phyloP scores from a whole-genome alignment of 1,139 yeast genomes.

The Geotrichum phurueaensis region DNA sequence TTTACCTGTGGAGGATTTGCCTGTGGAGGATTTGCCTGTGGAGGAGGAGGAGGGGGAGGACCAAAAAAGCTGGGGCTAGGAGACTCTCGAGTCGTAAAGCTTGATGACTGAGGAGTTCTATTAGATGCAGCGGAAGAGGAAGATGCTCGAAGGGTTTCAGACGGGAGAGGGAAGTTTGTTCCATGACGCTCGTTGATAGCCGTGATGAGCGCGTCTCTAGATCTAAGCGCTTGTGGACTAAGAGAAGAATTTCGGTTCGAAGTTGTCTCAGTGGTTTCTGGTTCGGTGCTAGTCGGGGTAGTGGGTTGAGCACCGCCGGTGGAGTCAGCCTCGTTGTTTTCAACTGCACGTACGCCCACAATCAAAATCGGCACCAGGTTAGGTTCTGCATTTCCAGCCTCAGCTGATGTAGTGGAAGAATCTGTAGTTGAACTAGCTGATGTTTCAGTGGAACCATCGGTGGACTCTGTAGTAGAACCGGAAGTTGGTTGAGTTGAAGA shows the following conservation, averaged over 20 bases:
- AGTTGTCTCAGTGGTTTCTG: background rate
- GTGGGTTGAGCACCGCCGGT: background rate
- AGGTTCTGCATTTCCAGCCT: conserved; percentile 21
- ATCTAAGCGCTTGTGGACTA: background rate
- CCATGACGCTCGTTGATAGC: conserved; percentile 11
- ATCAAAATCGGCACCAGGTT: conserved; percentile 48
- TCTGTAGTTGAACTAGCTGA: background rate
- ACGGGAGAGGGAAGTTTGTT: conserved; percentile 4
- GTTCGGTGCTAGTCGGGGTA: background rate
- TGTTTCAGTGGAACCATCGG: background rate
- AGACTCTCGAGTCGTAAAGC: background rate
- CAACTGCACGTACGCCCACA: conserved; percentile 50
- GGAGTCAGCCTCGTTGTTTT: conserved; percentile 7
- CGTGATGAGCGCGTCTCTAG: conserved; percentile 11
- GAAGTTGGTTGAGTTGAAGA: conserved; percentile 14
- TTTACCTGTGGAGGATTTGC: no score
- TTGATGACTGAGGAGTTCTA: conserved; percentile 1
- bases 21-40: no score
- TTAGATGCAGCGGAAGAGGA: background rate
- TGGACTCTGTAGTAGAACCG: conserved; percentile 8
- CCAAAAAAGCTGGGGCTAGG: background rate
- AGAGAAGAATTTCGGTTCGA: background rate
- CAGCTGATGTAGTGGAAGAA: background rate
- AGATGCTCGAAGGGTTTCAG: conserved; percentile 4
- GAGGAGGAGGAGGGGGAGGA: conserved; percentile 3